A percentile compares a stretch with the other conserved stretches of the same genome.
phyloP scores from a whole-genome alignment of 768 basidiomycete species.

The Phallus indusiatus region DNA sequence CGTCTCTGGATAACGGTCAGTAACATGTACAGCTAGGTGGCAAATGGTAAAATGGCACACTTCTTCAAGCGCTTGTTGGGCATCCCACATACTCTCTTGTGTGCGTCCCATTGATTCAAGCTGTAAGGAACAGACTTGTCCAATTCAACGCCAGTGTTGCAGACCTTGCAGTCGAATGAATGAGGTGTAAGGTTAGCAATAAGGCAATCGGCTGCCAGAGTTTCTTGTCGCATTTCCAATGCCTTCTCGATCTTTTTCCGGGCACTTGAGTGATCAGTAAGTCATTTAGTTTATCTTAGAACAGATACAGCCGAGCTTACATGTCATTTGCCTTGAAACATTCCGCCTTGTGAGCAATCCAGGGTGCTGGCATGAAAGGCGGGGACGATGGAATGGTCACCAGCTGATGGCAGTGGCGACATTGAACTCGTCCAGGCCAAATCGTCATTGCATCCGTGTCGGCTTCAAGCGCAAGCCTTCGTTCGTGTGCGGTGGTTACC shows the following conservation, averaged over 20 bases:
- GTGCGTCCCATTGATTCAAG: background rate
- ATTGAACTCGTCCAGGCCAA: conserved; percentile 2
- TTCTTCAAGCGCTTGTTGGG: background rate
- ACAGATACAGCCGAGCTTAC: background rate
- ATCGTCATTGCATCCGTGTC: background rate
- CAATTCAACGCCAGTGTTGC: background rate
- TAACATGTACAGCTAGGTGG: background rate
- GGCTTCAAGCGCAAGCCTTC: background rate
- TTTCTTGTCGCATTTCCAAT: background rate
- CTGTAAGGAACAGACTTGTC: background rate
- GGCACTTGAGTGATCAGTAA: background rate
- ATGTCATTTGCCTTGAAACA: background rate
- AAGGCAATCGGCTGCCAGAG: background rate
- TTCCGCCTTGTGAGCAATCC: conserved; percentile 1
- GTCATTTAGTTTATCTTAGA: background rate
- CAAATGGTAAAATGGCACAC: background rate
- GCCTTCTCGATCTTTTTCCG: background rate
- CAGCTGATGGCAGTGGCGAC: background rate
- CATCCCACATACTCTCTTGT: conserved; percentile 1
- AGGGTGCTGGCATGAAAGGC: background rate
- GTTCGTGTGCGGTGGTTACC: background rate
- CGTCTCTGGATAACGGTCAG: background rate
- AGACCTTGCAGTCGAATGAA: background rate
- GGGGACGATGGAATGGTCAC: background rate
- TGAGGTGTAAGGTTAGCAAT: background rate